Conservation (phyloP, 2,329 filamentous ascomycete species). For the Aspergillus piperis region DNA sequence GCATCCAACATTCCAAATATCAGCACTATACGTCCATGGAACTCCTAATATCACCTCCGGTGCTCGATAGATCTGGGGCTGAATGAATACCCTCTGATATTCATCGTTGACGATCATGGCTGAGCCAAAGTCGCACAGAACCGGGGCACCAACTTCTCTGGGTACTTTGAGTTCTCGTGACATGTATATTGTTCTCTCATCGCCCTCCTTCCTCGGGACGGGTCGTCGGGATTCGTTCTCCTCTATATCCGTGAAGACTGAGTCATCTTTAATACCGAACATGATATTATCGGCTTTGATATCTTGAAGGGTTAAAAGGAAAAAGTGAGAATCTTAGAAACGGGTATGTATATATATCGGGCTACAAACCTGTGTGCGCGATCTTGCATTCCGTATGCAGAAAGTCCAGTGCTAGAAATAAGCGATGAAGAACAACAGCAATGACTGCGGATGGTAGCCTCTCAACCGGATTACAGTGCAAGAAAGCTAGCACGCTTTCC, state of each 20-base stretch:
- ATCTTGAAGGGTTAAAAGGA: constrained; percentile 26
- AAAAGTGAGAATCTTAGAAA: constrained; percentile 13
- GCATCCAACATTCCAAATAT: constrained; percentile 57
- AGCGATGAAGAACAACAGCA: constrained; percentile 37
- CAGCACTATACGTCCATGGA: constrained; percentile 50
- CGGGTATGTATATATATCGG: not conserved
- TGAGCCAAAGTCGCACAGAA: constrained; percentile 55
- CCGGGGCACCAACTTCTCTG: constrained; percentile 32
- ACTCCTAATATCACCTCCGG: constrained; percentile 51
- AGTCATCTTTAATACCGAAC: constrained; percentile 45
- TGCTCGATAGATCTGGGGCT: constrained; percentile 39
- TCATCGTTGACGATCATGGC: constrained; percentile 39
- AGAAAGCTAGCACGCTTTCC: constrained; percentile 45
- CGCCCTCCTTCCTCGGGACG: constrained; percentile 45
- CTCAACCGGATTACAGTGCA: constrained; percentile 43
- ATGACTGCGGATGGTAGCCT: constrained; percentile 41
- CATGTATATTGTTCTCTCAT: constrained; percentile 45
- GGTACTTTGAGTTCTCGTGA: constrained; percentile 45
- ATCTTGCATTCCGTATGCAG: constrained; percentile 50
- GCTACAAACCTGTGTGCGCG: constrained; percentile 48
- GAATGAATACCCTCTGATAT: constrained; percentile 33
- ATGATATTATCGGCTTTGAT: constrained; percentile 54
- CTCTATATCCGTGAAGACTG: constrained; percentile 44
- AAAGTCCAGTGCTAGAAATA: constrained; percentile 50
- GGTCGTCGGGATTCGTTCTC: constrained; percentile 44